Percentiles rank a stretch among this genome's conserved stretches.
Evolutionary conservation across 345 rosid genomes (phyloP).

Genomic region (Excoecaria cochinchinensis): DNA sequence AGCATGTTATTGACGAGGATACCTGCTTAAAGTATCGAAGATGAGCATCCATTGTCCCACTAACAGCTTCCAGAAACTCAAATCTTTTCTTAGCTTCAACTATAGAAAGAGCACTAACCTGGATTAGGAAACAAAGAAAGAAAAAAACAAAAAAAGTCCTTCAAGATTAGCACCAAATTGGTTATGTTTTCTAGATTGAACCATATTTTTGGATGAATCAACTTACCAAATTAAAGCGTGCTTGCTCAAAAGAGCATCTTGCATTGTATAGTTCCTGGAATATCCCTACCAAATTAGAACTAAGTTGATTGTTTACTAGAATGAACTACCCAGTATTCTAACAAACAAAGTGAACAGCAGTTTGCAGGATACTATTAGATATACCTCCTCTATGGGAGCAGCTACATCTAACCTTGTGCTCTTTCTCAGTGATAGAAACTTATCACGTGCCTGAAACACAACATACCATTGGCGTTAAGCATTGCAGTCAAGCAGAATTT

Average conservation of each 20-base stretch:
- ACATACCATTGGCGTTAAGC: slow-evolving; percentile 19
- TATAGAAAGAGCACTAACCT: slow-evolving; percentile 66
- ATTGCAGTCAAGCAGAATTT: slow-evolving; percentile 9
- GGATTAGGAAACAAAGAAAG: slow-evolving; percentile 29
- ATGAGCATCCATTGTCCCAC: slow-evolving; percentile 76
- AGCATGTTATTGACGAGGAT: slow-evolving; percentile 16
- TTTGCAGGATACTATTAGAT: slow-evolving; percentile 6
- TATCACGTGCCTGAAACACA: slow-evolving; percentile 65
- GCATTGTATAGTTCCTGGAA: slow-evolving; percentile 69
- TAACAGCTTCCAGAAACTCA: slow-evolving; percentile 68
- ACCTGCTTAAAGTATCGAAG: slow-evolving; percentile 74
- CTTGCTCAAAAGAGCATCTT: slow-evolving; percentile 64
- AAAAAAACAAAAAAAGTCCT: slow-evolving; percentile 4
- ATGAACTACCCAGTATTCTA: slow-evolving; percentile 1
- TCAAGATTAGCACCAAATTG: neutral
- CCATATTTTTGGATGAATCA: neutral
- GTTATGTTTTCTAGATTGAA: neutral
- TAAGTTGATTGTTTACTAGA: slow-evolving; percentile 28
- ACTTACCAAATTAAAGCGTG: slow-evolving; percentile 67
- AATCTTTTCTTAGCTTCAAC: slow-evolving; percentile 68
- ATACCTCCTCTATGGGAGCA: slow-evolving; percentile 68
- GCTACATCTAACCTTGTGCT: slow-evolving; percentile 69
- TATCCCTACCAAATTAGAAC: slow-evolving; percentile 51
- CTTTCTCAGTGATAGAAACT: slow-evolving; percentile 72
- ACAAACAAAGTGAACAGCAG: no score